Percentiles rank a stretch among this genome's conserved stretches.
Conservation (phyloP, 2,329 filamentous ascomycete genomes). For the Gremmenia infestans region DNA sequence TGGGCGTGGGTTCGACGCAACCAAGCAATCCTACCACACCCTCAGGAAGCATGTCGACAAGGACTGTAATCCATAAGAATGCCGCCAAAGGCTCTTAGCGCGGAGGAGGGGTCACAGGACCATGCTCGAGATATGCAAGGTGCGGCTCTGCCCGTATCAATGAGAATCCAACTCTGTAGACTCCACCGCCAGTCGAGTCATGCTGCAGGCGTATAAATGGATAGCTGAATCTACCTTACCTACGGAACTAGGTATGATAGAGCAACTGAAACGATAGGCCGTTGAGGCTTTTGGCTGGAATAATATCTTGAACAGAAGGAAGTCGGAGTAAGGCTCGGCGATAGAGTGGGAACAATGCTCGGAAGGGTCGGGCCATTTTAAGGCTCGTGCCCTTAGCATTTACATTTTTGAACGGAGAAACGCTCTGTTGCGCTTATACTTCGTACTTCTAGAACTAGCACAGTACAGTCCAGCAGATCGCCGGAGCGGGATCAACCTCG, state of each 20-base stretch:
- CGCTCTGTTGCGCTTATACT: too few relatives aligned
- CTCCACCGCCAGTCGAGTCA: not conserved
- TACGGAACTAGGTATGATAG: not conserved
- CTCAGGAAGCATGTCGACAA: not conserved
- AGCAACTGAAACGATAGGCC: not conserved
- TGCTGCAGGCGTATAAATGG: not conserved
- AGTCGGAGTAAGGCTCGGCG: not conserved
- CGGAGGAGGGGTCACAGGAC: not conserved
- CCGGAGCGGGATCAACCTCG: not conserved
- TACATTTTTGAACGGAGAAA: not conserved
- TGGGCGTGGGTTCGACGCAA: not conserved
- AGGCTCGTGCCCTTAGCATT: not conserved
- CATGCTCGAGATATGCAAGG: conserved; percentile 7
- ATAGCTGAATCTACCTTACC: too few relatives aligned
- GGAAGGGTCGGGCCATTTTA: not conserved
- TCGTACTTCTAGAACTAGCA: too few relatives aligned
- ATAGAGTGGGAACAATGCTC: not conserved
- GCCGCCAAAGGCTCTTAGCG: not conserved
- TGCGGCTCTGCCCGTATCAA: conserved; percentile 16
- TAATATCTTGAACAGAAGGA: not conserved
- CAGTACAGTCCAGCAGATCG: too few relatives aligned
- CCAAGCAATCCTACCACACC: conserved; percentile 2
- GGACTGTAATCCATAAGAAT: not conserved
- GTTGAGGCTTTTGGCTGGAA: not conserved
- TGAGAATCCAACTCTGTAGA: conserved; percentile 3